Evolutionary conservation across 345 rosid species (phyloP), one percentile per base, ranked within the genome.

Genomic region (Acer campestre): DNA sequence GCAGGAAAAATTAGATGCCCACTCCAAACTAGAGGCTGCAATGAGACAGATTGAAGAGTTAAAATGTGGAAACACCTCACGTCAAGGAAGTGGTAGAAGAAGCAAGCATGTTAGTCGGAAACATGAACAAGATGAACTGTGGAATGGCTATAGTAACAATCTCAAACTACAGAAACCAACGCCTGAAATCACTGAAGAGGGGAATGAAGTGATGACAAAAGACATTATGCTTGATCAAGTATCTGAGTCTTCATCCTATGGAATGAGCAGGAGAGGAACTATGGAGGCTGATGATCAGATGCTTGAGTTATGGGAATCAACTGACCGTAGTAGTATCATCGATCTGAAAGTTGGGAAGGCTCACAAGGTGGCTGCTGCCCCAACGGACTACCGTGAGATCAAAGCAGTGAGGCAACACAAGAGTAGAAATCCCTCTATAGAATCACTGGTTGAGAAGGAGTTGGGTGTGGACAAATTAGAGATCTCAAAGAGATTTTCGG

Each of bases 141-240:
- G 81, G 66, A 25, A 56, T 56, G 80, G 70, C 38, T 61, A 1
- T 49, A 49, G 42, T 48, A 77, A 83, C 77, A 84, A 62, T 74
- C 81, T 78, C 77, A 83, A 75, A 69, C 22, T 63, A 22, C 88
- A 84, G 85, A 91, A 82, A 79, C 84, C 68, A 72, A 77, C 80
- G 71, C 78, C 73, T 20, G 92, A 91, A 74, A 86, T 82, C 70
- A 79, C 74, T 61, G 82, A 89, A 78, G 91, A 79, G 63, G 89
- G 85, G 71, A 85, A 73, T 31, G 94, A 85, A 68, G 87, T 90
- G 80, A 84, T 91, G 89, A 90, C 98, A 2, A 97, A 97, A 85
- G 99, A 97, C 82, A 94, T 94, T 69, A 82, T 97, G 80, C 98
- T 97, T 2, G 99, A 97, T 83, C 97, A 97, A 83, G 81, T 86